These are phyloP conservation scores for Ophiostoma novo-ulmi DNA, from an alignment of 2,329 filamentous ascomycete genomes.

Conservation along the genomic window DNA sequence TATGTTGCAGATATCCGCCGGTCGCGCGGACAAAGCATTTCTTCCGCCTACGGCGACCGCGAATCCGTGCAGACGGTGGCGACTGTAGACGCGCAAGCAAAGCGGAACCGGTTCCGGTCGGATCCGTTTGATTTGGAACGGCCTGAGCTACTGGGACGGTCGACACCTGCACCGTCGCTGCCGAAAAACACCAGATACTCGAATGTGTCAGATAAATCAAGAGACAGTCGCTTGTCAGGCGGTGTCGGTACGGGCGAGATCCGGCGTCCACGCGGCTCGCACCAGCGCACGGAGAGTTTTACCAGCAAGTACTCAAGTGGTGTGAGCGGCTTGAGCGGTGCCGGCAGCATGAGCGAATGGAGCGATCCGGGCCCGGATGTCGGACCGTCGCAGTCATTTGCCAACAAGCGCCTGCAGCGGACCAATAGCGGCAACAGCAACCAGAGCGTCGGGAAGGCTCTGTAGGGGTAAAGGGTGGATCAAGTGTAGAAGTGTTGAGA, in stretches of 20 bases:
- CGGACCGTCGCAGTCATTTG: slow-evolving; percentile 34
- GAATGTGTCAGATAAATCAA: not conserved
- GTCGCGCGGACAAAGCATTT: slow-evolving; percentile 44
- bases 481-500: not conserved
- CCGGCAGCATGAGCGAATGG: slow-evolving; percentile 41
- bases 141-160: slow-evolving; percentile 40
- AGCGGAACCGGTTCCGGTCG: slow-evolving; percentile 52
- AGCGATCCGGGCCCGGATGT: slow-evolving; percentile 53
- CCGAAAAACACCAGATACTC: not conserved
- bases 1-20: slow-evolving; percentile 47
- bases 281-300: slow-evolving; percentile 39
- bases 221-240: slow-evolving; percentile 20
- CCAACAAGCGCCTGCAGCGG: slow-evolving; percentile 26
- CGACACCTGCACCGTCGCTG: slow-evolving; percentile 27
- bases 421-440: slow-evolving; percentile 25
- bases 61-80: slow-evolving; percentile 34
- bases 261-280: slow-evolving; percentile 33
- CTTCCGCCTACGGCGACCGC: slow-evolving; percentile 41
- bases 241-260: slow-evolving; percentile 25
- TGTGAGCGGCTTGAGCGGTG: slow-evolving; percentile 33
- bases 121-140: slow-evolving; percentile 62
- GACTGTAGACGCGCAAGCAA: slow-evolving; percentile 37
- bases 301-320: slow-evolving; percentile 49
- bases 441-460: slow-evolving; percentile 26
- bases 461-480: slow-evolving; percentile 19